Evolutionary conservation across 495 filamentous ascomycete genomes (phyloP), one percentile per base, ranked within the genome.

Genomic region (Penicillium turbatum): DNA sequence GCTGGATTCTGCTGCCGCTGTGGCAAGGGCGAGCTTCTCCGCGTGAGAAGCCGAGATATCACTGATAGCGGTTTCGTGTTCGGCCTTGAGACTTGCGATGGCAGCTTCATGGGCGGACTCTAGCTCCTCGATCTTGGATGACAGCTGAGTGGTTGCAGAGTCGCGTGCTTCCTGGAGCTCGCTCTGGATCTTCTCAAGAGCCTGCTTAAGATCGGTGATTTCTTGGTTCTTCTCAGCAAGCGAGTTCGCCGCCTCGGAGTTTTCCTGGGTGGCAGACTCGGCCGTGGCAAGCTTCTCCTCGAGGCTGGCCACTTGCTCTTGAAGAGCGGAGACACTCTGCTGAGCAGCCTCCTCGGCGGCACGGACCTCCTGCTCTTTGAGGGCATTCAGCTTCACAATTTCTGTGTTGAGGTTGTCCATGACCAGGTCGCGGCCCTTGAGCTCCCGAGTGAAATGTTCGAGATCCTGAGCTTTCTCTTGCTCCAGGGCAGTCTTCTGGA

Each of bases 341-440:
- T 72, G 67, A 4, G 71, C 65, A 38, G 70, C 57, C 16, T 73
- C 69, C 51, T 79, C 75, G n/a, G 74, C 69, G 15, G 69, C 70
- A 10, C 60, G 61, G 30, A 74, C 63, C 35, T 72, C 75, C 38
- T 74, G 59, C 26, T 76, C 63, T 54, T 77, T 79, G 31, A 71
- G 58, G 21, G 66, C 51, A 19, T 57, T 62, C 13, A 78, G 48
- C 41, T 71, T 72, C 30, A 72, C 61, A 36, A 77, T 65, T 48
- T 79, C 76, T 4, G 54, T 60, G 16, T 77, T 68, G 27, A 80
- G 65, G 32, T 72, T 69, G 15, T 73, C 71, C 32, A 80, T 63
- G 3, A 76, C 74, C 21, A 72, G 69, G 32, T 70, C 67, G 6
- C 71, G 67, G 6, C 74, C 74, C 42, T 72, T 69, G 29, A 77